Evolutionary conservation across 371 early-diverging fungal species (phyloP), one percentile per base, ranked within the genome.

Genomic region (Saksenaea vasiformis): DNA sequence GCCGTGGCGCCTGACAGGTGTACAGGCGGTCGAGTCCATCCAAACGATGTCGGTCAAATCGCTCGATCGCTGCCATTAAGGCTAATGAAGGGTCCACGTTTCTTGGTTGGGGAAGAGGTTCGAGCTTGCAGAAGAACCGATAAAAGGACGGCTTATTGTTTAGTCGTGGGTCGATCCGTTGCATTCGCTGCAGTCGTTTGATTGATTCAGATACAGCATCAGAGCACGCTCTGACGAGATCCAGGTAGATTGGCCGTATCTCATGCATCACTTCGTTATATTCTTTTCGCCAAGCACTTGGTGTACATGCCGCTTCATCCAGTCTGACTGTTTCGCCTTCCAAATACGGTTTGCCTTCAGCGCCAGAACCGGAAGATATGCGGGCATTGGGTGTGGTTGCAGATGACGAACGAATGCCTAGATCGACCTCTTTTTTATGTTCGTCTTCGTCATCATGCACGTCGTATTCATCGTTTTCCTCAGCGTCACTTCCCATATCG

Each of bases 201-300:
- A 70, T 65, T 5, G 77, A 65, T 36, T 74, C 74, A 28, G 62
- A 47, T 1, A 77, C 9, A 14, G 81, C 78, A 10, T 57, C 14
- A 3, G 75, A 69, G 38, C 81, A 81, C 13, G 78, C 81, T 17
- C 64, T 56, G 11, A 66, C 62, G 13, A 81, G 61, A 10, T 76
- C 75, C 3, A 71, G 43, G 37, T 78, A 81, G 10, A 64, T 44
- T 15, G 75, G 75, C 17, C 63, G 65, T 5, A 69, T 67, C 17
- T 61, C 43, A 13, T 65, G 43, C 24, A 77, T 31, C 3, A 73
- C 54, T 0, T 62, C 58, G 38, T 71, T 71, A 31, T 77, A 77
- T n/a, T 73, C 75, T 4, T 65, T 51, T 47, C 67, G 39, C 69
- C 69, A 71, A 26, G 54, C 54, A 39, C 44, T 44, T 2, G 41